Percentiles rank a stretch among this genome's conserved stretches.
These are phyloP conservation scores for Macadamia tetraphylla DNA, from an alignment of 164 flowering plant genomes.

Conservation along the genomic window DNA sequence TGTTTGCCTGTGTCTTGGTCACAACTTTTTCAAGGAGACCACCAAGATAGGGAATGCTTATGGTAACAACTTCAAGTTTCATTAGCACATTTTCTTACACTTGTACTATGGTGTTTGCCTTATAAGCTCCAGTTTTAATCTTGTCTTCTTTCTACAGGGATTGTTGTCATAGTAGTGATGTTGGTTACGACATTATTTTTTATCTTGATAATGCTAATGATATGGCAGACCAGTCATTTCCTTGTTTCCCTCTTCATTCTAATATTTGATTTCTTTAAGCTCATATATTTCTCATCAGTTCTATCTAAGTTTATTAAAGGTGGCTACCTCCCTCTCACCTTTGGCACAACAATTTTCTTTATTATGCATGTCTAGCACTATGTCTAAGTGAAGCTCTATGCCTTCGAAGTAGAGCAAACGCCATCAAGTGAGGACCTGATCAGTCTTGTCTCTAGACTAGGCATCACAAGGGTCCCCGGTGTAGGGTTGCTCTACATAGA, in stretches of 20 bases:
- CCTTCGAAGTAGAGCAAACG: slow-evolving; percentile 18
- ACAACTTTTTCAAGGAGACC: slow-evolving; percentile 17
- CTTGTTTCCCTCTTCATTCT: background rate
- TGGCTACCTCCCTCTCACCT: slow-evolving; percentile 24
- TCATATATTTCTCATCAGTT: slow-evolving; percentile 20
- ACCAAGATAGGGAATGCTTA: slow-evolving; percentile 23
- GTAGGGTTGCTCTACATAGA: slow-evolving; percentile 23
- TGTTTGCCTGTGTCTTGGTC: slow-evolving; percentile 21
- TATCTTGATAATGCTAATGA: slow-evolving; percentile 19
- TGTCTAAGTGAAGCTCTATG: slow-evolving; percentile 15
- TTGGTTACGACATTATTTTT: slow-evolving; percentile 16
- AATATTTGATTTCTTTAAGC: slow-evolving; percentile 13
- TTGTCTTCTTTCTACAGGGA: slow-evolving; percentile 15
- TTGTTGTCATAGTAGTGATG: slow-evolving; percentile 25
- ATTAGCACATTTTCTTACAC: background rate
- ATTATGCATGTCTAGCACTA: slow-evolving; percentile 26
- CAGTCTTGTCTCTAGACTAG: slow-evolving; percentile 7
- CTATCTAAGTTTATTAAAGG: slow-evolving; percentile 25
- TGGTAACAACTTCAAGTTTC: slow-evolving; percentile 9
- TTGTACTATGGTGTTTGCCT: background rate
- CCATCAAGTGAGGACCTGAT: slow-evolving; percentile 11
- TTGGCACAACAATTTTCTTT: slow-evolving; percentile 12
- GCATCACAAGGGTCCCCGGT: slow-evolving; percentile 24
- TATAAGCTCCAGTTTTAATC: background rate
- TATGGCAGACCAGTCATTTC: slow-evolving; percentile 20